These are phyloP conservation scores for Penicillium griseofulvum DNA, from an alignment of 2,329 filamentous ascomycete species.

Conservation along the genomic window DNA sequence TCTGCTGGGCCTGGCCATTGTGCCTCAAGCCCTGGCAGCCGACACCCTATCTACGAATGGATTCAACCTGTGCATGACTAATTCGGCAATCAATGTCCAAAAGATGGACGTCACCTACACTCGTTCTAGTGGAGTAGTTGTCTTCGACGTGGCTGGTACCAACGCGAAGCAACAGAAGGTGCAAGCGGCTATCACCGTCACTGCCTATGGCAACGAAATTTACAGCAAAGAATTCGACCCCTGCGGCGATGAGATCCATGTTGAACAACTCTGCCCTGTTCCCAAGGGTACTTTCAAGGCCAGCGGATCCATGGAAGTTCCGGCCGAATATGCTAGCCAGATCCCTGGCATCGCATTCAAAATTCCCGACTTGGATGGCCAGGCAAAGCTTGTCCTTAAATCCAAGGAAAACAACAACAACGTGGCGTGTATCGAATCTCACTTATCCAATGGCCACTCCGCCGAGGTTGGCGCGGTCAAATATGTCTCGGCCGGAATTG, in stretches of 20 bases:
- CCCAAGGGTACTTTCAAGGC: slow-evolving; percentile 73
- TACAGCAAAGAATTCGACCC: slow-evolving; percentile 82
- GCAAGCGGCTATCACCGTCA: slow-evolving; percentile 70
- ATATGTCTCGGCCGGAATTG: slow-evolving; percentile 79
- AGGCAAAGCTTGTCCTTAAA: slow-evolving; percentile 74
- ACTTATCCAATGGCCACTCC: slow-evolving; percentile 84
- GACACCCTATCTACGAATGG: slow-evolving; percentile 78
- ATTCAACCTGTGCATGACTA: slow-evolving; percentile 67
- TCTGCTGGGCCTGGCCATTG: slow-evolving; percentile 27
- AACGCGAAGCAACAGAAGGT: slow-evolving; percentile 76
- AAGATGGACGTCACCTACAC: slow-evolving; percentile 77
- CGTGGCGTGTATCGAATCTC: slow-evolving; percentile 79
- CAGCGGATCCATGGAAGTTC: slow-evolving; percentile 68
- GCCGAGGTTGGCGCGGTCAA: slow-evolving; percentile 71
- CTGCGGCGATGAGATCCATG: slow-evolving; percentile 65
- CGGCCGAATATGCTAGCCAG: slow-evolving; percentile 65
- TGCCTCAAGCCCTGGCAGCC: slow-evolving; percentile 54
- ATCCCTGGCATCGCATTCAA: slow-evolving; percentile 88
- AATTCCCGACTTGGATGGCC: slow-evolving; percentile 83
- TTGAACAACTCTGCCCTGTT: slow-evolving; percentile 79
- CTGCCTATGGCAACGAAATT: slow-evolving; percentile 77
- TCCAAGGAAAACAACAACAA: slow-evolving; percentile 58
- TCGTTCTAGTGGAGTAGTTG: slow-evolving; percentile 67
- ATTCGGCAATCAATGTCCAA: slow-evolving; percentile 65
- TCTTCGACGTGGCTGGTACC: slow-evolving; percentile 77